A percentile compares a stretch with the other conserved stretches of the same genome.
These are phyloP conservation scores for Phanerochaete carnosa DNA, from an alignment of 768 basidiomycete genomes.

Conservation along the genomic window DNA sequence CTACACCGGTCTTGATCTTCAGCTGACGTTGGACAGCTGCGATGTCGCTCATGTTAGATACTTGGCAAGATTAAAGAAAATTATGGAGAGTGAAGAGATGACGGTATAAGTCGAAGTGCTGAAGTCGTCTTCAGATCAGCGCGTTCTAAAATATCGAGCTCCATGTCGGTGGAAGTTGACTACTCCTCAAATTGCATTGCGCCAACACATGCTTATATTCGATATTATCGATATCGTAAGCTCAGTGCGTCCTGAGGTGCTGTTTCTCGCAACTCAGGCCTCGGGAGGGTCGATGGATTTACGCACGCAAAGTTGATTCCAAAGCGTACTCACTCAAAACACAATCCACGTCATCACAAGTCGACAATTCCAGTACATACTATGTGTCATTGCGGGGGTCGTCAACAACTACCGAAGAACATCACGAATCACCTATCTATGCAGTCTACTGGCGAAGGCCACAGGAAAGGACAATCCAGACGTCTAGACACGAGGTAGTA, in stretches of 20 bases:
- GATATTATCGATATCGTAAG: no score
- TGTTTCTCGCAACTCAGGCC: no score
- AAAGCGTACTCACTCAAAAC: no score
- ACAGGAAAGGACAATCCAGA: slow-evolving; percentile 1
- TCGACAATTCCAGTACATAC: slow-evolving; percentile 5
- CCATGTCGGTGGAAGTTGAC: not conserved
- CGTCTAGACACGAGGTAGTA: not conserved
- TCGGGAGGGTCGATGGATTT: no score
- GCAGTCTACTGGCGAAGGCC: slow-evolving; percentile 5
- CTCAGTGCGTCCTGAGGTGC: no score
- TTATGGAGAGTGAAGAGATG: not conserved
- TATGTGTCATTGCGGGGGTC: slow-evolving; percentile 15
- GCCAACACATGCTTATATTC: no score
- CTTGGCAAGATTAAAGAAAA: not conserved
- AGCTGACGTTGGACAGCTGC: slow-evolving; percentile 59
- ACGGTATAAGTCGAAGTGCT: not conserved
- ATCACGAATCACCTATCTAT: slow-evolving; percentile 8
- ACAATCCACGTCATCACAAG: not conserved
- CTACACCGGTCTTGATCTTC: slow-evolving; percentile 70
- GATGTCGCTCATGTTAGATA: slow-evolving; percentile 43
- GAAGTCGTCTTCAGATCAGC: not conserved
- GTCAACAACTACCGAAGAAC: slow-evolving; percentile 13
- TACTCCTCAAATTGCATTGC: no score
- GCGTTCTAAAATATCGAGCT: not conserved
- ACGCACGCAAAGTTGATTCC: no score